phyloP scores from a whole-genome alignment of 768 basidiomycete species.

The Suillus subaureus region DNA sequence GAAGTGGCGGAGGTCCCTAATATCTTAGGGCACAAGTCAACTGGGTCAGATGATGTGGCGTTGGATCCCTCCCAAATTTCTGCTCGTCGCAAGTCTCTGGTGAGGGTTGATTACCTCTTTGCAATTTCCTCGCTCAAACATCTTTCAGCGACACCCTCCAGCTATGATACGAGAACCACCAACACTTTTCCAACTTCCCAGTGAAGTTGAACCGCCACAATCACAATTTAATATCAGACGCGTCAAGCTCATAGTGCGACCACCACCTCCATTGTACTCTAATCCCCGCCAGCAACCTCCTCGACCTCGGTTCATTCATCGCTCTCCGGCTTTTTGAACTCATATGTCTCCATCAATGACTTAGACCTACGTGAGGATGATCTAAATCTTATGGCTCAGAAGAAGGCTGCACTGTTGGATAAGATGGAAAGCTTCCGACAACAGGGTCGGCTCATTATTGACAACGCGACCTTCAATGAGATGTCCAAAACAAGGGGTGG shows the following conservation, averaged over 20 bases:
- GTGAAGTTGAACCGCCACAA: not conserved
- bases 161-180: not conserved
- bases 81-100: slow-evolving; percentile 4
- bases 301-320: slow-evolving; percentile 53
- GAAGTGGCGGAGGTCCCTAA: not conserved
- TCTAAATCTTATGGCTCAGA: slow-evolving; percentile 38
- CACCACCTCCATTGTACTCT: slow-evolving; percentile 60
- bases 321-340: slow-evolving; percentile 56
- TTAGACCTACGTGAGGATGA: slow-evolving; percentile 45
- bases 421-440: slow-evolving; percentile 45
- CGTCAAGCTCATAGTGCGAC: slow-evolving; percentile 65
- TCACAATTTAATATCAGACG: slow-evolving; percentile 48
- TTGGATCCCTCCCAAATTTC: not conserved
- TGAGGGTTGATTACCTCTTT: not conserved
- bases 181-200: not conserved
- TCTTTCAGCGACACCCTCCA: slow-evolving; percentile 5
- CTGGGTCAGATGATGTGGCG: not conserved
- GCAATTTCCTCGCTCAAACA: not conserved
- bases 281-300: slow-evolving; percentile 71
- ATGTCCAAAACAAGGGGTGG: slow-evolving; percentile 5
- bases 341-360: slow-evolving; percentile 59
- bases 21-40: not conserved
- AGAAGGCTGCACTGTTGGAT: slow-evolving; percentile 48
- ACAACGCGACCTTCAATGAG: slow-evolving; percentile 31
- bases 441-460: slow-evolving; percentile 49